These are phyloP conservation scores for Zygosaccharomyces pseudobailii DNA, from an alignment of 1,139 yeast species.

Conservation along the genomic window DNA sequence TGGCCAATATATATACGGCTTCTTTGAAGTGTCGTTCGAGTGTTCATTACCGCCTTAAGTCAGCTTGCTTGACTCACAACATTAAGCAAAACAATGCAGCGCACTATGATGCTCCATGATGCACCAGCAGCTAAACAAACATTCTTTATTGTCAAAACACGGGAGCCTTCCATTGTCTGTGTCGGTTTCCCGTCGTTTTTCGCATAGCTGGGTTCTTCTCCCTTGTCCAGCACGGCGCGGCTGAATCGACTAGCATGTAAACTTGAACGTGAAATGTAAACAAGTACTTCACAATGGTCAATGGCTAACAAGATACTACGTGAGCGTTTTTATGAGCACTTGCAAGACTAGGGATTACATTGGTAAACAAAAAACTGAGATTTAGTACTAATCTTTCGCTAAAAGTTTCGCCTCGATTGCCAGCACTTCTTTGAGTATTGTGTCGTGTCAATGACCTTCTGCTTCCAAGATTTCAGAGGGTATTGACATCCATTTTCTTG, in stretches of 20 bases:
- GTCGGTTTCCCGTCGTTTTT: neutral
- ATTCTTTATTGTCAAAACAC: neutral
- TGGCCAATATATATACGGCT: neutral
- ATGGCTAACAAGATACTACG: no score
- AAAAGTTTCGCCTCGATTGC: no score
- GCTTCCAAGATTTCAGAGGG: no score
- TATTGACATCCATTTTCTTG: no score
- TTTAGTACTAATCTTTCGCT: no score
- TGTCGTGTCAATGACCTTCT: no score
- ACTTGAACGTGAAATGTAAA: neutral
- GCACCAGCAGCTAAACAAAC: constrained; percentile 1
- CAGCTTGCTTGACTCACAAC: neutral
- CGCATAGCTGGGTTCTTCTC: neutral
- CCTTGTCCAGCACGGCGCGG: constrained; percentile 1
- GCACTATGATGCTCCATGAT: neutral
- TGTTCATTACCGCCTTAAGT: no score
- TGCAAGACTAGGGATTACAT: no score
- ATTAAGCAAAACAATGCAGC: neutral
- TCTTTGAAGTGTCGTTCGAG: neutral
- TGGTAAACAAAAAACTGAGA: no score
- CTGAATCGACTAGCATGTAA: constrained; percentile 1
- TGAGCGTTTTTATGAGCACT: no score
- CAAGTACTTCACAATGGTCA: no score
- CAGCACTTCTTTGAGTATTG: no score
- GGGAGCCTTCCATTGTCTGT: neutral